Evolutionary conservation across 225 moss, liverwort and hornwort species (phyloP), one percentile per base, ranked within the genome.

Genomic region (Antitrichia curtipendula): DNA sequence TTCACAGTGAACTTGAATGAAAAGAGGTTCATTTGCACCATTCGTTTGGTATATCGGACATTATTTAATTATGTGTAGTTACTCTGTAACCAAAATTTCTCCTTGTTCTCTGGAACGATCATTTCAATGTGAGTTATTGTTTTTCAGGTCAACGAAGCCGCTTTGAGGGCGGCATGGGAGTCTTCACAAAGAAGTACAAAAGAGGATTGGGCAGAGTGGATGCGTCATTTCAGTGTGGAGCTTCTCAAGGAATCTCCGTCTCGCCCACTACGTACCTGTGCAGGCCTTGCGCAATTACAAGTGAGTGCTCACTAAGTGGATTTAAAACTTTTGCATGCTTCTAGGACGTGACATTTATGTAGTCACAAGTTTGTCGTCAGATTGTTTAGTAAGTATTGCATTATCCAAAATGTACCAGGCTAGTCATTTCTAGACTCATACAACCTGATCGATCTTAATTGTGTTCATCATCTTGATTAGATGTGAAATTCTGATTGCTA

Each of bases 181-280:
- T 95, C 97, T 71, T 97, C 97, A 80, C 95, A 99, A 89, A 91
- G 98, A 88, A 99, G 98, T 90, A 99, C 98, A 7, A 97, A 96
- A 90, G 98, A 97, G 83, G 98, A 99, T 88, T 99, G 98, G 98
- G 94, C 96, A 83, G 98, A 99, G 87, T 99, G 98, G 98, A 99
- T 97, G 98, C 98, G 98, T 61, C 96, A 97, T 90, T 94, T 99
- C 84, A 99, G 98, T 90, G 98, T 99, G 83, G 98, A 99, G 88
- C 92, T 99, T 86, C 94, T 99, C 43, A 99, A 99, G 87, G 94
- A 99, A 87, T 99, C 98, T 73, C 98, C 98, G 8, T 99, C 98
- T 89, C 97, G 94, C 75, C 94, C 98, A 13, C 90, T 99, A 9
- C 95, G 98, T 50, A 97, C 95, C 14, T 99, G 98, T 94, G 98